Evolutionary conservation across 257 asterid genomes (phyloP).

Genomic region (Perilla frutescens): DNA sequence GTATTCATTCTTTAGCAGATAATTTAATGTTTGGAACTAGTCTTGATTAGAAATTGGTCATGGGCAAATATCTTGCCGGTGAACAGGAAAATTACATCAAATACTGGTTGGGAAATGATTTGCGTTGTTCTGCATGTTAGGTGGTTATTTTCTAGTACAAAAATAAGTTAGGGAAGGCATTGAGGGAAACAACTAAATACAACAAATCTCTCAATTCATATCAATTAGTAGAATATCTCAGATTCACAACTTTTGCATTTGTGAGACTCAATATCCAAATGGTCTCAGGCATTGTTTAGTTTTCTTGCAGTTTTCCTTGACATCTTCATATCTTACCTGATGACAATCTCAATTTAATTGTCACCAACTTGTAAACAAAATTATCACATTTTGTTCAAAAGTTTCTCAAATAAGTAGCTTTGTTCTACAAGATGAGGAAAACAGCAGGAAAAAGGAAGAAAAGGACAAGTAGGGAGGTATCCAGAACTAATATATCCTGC

Average conservation of each 20-base stretch:
- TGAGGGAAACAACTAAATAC: not conserved
- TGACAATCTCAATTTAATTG: not conserved
- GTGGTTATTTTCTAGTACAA: not conserved
- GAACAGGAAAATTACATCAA: no score
- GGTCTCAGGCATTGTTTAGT: not conserved
- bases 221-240: not conserved
- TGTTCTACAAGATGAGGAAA: conserved; percentile 10
- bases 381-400: conserved; percentile 12
- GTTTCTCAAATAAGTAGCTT: not conserved
- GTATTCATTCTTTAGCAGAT: no score
- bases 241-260: conserved; percentile 1
- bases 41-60: no score
- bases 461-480: not conserved
- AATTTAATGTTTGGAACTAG: no score
- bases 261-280: not conserved
- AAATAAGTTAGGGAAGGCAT: not conserved
- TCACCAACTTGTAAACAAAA: not conserved
- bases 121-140: conserved; percentile 5
- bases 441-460: not conserved
- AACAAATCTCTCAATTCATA: not conserved
- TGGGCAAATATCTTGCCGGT: no score
- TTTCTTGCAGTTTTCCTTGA: not conserved
- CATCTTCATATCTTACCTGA: not conserved
- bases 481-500: conserved; percentile 6
- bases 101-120: not conserved